Evolutionary conservation across 352 stramenopile species (phyloP), one percentile per base, ranked within the genome.

Genomic region (Globisporangium paddicum): DNA sequence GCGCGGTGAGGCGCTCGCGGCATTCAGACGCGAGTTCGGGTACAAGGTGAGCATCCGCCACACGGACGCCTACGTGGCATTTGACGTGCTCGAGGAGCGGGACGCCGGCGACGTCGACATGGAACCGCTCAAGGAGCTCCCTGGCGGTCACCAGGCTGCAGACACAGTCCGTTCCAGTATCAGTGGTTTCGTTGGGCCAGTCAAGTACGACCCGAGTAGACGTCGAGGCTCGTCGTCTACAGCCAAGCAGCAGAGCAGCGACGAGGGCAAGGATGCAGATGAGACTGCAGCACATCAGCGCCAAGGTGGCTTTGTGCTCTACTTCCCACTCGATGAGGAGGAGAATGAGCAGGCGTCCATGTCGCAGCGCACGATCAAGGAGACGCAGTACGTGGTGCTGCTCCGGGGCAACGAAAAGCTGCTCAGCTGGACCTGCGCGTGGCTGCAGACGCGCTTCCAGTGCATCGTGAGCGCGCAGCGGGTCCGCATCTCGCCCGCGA

Each of bases 371-470:
- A 71, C 68, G 63, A 63, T 62, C 38, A 67, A 71, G 16, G 77
- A 89, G 52, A 62, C 40, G 46, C 66, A 87, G 52, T 69, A 87
- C 35, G 71, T 89, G 28, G 46, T 91, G 44, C 65, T 91, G 50
- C 51, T 89, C 34, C 70, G 75, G 41, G 81, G 81, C 59, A 62
- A 82, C 28, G 73, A 83, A 55, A 64, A 79, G 44, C 68, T 91
- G 21, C 51, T 91, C 19, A 55, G 59, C 10, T 80, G 72, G 67
- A 61, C 73, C 13, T 86, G 81, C 48, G 72, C 66, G 16, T 91
- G 81, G 81, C 48, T 91, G 48, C 81, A 91, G 63, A 79, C 69
- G 23, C 76, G 74, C 63, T 91, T 88, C 61, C 81, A 91, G 61
- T 89, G 81, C 50, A 64, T 91, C 7, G 77, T 91, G 34, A 70